Conservation (phyloP, 371 early-diverging fungal genomes). For the Dichotomocladium elegans region DNA sequence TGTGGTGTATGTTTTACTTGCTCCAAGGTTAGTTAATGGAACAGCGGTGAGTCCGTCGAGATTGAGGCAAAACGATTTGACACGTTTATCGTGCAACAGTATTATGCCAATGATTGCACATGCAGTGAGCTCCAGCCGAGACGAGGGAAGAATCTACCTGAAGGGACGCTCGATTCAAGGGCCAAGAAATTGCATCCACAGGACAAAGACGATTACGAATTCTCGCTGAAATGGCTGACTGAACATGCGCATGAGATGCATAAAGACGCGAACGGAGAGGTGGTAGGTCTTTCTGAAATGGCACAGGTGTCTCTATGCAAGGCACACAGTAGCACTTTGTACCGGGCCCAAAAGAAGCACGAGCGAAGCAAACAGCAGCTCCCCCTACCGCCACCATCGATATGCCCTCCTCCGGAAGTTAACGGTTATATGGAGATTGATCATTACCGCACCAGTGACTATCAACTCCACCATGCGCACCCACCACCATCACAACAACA, state of each 20-base stretch:
- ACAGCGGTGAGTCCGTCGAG: background rate
- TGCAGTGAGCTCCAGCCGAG: slow-evolving; percentile 47
- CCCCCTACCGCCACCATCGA: slow-evolving; percentile 35
- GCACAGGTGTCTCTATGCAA: slow-evolving; percentile 49
- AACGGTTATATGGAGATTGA: slow-evolving; percentile 3
- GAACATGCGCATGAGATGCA: slow-evolving; percentile 41
- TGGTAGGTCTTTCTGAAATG: slow-evolving; percentile 28
- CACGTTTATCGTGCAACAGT: slow-evolving; percentile 14
- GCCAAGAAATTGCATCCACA: slow-evolving; percentile 40
- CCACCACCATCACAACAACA: slow-evolving; percentile 2
- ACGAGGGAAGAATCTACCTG: slow-evolving; percentile 47
- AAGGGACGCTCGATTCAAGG: slow-evolving; percentile 41
- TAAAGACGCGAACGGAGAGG: slow-evolving; percentile 24
- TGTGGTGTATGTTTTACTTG: slow-evolving; percentile 51
- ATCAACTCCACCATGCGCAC: slow-evolving; percentile 13
- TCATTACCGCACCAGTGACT: slow-evolving; percentile 5
- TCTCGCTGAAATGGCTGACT: slow-evolving; percentile 41
- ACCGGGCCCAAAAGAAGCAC: slow-evolving; percentile 47
- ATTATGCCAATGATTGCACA: slow-evolving; percentile 39
- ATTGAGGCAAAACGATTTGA: no score
- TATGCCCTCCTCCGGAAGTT: slow-evolving; percentile 2
- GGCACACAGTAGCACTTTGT: slow-evolving; percentile 48
- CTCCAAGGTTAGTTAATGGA: slow-evolving; percentile 24
- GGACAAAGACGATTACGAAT: slow-evolving; percentile 44
- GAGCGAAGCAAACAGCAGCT: slow-evolving; percentile 29